Evolutionary conservation across 2,329 filamentous ascomycete species (phyloP), one percentile per base, ranked within the genome.

Genomic region (Epichloe gansuensis): DNA sequence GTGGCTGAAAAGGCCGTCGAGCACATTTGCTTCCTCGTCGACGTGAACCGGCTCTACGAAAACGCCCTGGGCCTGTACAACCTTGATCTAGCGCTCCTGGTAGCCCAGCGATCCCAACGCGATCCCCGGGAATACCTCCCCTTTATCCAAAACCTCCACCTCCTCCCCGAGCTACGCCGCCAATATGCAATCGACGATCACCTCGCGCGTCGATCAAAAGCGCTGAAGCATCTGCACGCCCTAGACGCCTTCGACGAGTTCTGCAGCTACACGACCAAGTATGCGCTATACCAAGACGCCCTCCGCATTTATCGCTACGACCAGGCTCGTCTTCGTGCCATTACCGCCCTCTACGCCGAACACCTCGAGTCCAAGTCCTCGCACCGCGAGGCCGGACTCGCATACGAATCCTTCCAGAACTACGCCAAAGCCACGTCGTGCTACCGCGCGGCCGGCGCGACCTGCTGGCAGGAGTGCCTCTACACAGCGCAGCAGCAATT

Each of bases 1-100:
- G 75, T 90, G 58, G 88, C 89, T 0, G 91, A 97, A 59, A 85
- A 84, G 65, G 91, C 91, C 0, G 85, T 96, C 23, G 89, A 96
- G 64, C 93, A 98, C 63, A 96, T 98, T 54, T 97, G 89, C 74
- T 98, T 98, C 74, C 77, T 98, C 42, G 88, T 90, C 0, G 93
- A 98, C 66, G 85, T 94, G 45, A 94, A 96, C 65, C 82, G 83
- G 40, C 78, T 98, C 0, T 98, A 95, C 61, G 88, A 96, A 55
- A 84, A 90, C 54, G 87, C 93, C 0, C 74, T 98, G 2, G 90
- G 90, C 1, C 74, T 97, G 2, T 98, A 98, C 64, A 84, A 97
- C 61, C 78, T 98, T 3, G 89, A 95, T 11, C 80, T 98, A 7
- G 84, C 91, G 3, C 75, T 98, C 11, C 74, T 96, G 5, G 87